phyloP scores from a whole-genome alignment of 495 filamentous ascomycete genomes.

The Trichoderma erinaceum region DNA sequence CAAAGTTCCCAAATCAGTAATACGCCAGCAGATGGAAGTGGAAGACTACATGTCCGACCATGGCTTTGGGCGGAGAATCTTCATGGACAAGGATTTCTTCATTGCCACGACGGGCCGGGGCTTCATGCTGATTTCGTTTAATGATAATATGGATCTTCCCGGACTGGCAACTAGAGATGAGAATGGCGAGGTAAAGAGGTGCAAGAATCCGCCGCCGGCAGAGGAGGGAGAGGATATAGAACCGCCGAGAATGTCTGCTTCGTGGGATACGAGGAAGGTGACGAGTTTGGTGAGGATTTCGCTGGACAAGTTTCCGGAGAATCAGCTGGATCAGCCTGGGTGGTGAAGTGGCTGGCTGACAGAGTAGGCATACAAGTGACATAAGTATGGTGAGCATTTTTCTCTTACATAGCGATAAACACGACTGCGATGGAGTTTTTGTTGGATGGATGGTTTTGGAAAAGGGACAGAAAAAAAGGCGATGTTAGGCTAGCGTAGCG shows the following conservation, averaged over 20 bases:
- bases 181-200: neutral
- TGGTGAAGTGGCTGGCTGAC: too few relatives aligned
- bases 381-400: too few relatives aligned
- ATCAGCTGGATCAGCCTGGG: neutral
- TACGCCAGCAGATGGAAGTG: neutral
- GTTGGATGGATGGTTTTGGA: too few relatives aligned
- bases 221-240: neutral
- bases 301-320: neutral
- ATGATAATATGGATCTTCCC: neutral
- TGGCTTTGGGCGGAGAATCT: constrained; percentile 4
- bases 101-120: neutral
- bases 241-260: neutral
- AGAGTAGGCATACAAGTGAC: too few relatives aligned
- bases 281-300: neutral
- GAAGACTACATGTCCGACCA: neutral
- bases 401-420: too few relatives aligned
- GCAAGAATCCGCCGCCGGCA: neutral
- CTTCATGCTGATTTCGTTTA: constrained; percentile 3
- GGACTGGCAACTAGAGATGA: neutral
- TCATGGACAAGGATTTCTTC: neutral
- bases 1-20: neutral
- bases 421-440: too few relatives aligned
- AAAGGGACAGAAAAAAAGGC: too few relatives aligned
- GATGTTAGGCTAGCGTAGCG: too few relatives aligned
- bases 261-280: neutral